Base-by-base conservation (phyloP, 352 stramenopile species). In the Globisporangium cystogenes region DNA sequence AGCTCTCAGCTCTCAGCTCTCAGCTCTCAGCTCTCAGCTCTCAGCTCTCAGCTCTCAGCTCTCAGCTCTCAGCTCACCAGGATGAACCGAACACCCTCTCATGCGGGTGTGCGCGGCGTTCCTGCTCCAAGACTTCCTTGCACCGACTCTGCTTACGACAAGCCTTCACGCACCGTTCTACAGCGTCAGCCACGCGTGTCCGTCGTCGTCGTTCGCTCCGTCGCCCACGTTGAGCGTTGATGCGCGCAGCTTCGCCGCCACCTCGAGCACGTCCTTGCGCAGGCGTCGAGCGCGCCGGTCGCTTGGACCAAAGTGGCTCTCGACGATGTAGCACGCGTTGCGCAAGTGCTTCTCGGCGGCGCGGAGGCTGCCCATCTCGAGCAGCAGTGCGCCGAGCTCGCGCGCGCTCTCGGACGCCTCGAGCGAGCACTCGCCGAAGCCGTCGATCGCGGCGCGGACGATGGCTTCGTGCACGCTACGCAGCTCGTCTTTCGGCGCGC, bases 361-460 rank as follows among this genome's bases (percentile, higher is more conserved):
- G 4, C 58, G 57, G 10, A 83, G 46, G n/a, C 82, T 61, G n/a
- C 57, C 68, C 26, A 78, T 69, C 15, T 62, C 66, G 15, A 74
- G 39, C 7, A 87, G 51, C 26, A 75, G 64, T 20, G 59, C 47
- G 0, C 63, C 76, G 8, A 88, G 57, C 5, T 83, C 69, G 0
- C 46, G 55, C 4, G 64, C 59, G 18, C 60, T 72, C 29, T 85
- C 75, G 15, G 67, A 75, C 7, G 75, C 65, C 27, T 90, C 75
- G 1, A 87, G 43, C 43, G 75, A 82, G 43, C 82, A 88, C 46
- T 88, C 75, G 10, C 80, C 76, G 41, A 74, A 88, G 3, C 80
- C 80, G 16, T 76, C 66, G 0, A 74, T 59, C 7, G 70, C 69
- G 1, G 71, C 64, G 20, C 60, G 46, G 27, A 82, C 51, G 51